Conservation (phyloP, 2,329 filamentous ascomycete genomes). For the Sclerotinia sclerotiorum region DNA sequence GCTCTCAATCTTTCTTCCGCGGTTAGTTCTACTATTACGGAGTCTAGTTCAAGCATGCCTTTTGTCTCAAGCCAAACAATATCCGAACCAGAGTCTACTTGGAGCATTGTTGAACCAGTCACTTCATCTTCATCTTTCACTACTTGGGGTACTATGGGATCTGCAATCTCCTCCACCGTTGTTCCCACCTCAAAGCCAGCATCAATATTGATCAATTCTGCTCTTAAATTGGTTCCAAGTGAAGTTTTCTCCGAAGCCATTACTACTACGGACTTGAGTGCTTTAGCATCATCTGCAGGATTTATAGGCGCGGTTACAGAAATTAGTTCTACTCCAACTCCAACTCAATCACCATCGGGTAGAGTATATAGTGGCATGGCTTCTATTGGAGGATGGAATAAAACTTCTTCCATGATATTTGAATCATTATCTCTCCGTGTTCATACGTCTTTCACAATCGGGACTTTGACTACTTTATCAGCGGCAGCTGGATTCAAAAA, state of each 20-base stretch:
- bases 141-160: background rate
- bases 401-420: constrained; percentile 21
- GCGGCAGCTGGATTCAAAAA: constrained; percentile 28
- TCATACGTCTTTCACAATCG: constrained; percentile 16
- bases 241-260: background rate
- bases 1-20: background rate
- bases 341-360: constrained; percentile 4
- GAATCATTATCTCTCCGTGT: constrained; percentile 22
- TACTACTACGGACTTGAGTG: no score
- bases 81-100: background rate
- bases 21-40: constrained; percentile 6
- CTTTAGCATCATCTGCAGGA: no score
- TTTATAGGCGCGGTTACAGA: no score
- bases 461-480: constrained; percentile 24
- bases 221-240: background rate
- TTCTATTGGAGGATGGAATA: constrained; percentile 32
- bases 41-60: background rate
- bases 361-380: constrained; percentile 25
- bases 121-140: constrained; percentile 25
- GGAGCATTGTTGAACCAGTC: constrained; percentile 26
- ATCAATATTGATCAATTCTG: background rate
- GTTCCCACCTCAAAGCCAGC: background rate
- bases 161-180: no score
- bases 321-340: background rate
- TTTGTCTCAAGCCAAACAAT: background rate